Evolutionary conservation across 768 basidiomycete genomes (phyloP), one percentile per base, ranked within the genome.

Genomic region (Hericium rajendrae): DNA sequence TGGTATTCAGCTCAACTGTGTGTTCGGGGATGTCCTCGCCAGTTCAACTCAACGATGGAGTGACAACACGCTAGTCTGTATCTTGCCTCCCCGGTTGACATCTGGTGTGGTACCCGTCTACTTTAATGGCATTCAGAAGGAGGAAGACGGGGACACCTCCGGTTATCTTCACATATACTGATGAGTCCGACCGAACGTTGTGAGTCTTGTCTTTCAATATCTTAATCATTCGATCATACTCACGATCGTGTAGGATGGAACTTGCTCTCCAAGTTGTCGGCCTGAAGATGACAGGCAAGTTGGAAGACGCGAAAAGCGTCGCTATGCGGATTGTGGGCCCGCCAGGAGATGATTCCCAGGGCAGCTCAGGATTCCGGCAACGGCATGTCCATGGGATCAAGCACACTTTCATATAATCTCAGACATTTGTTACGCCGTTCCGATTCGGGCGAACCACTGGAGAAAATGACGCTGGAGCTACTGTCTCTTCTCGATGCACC

Each of bases 251-350:
- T 40, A 94, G 91, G 62, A 94, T 97, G 91, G 94, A 95, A 69
- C 81, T 97, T 55, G 94, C 94, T 53, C 76, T 97, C 3, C 93
- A 95, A 67, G 92, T 95, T 13, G 93, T 97, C 16, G 94, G 94
- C 0, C 74, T 97, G 61, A 94, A 95, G 75, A 94, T 97, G 91
- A 95, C 93, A 0, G 94, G 94, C 51, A 89, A 93, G 66, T 85
- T 95, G 28, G 92, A 94, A 64, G 91, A 94, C 55, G 93, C 94
- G 2, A 87, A 90, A 70, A 89, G 92, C 57, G 88, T 97, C 39
- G 94, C 94, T 13, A 85, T 94, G 81, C 81, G 93, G 32, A 97
- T 97, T 62, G 90, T 97, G 32, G 87, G 89, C 40, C 85, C 77
- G 55, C 74, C 83, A n/a, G 82, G 79, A 32, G 82, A 85, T 54